phyloP scores from a whole-genome alignment of 495 filamentous ascomycete genomes.

The Trichoderma erinaceum region DNA sequence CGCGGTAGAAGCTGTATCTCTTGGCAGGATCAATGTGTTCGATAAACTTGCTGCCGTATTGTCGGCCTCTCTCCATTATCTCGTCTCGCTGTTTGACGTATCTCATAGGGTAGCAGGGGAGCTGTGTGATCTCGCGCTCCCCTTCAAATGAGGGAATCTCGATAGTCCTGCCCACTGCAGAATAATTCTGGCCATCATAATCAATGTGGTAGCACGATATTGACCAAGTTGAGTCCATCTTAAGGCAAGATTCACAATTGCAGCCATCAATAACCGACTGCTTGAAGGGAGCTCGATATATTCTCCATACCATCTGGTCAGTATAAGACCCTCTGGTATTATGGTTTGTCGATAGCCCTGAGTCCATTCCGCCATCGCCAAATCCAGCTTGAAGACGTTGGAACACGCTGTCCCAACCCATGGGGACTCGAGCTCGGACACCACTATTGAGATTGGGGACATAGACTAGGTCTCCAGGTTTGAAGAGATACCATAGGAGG shows the following conservation, averaged over 20 bases:
- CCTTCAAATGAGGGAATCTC: constrained; percentile 46
- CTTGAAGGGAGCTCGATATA: background rate
- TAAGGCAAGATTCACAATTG: background rate
- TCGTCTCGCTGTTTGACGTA: constrained; percentile 45
- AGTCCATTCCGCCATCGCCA: background rate
- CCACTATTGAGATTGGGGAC: constrained; percentile 16
- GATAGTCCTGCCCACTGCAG: constrained; percentile 37
- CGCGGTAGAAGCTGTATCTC: constrained; percentile 36
- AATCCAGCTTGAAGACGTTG: constrained; percentile 14
- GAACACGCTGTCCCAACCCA: constrained; percentile 6
- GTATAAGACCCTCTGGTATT: background rate
- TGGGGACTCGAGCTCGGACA: constrained; percentile 10
- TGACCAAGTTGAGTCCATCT: constrained; percentile 13
- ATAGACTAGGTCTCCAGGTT: constrained; percentile 30
- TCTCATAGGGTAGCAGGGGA: constrained; percentile 51
- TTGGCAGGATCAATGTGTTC: constrained; percentile 32
- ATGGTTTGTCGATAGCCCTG: constrained; percentile 1
- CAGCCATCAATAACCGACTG: background rate
- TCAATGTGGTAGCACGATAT: constrained; percentile 47
- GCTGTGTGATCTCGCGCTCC: constrained; percentile 46
- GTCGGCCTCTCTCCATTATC: constrained; percentile 40
- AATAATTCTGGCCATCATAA: constrained; percentile 53
- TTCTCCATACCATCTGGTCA: constrained; percentile 2
- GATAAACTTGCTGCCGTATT: constrained; percentile 39
- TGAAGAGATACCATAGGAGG: constrained; percentile 36